A percentile compares a stretch with the other conserved stretches of the same genome.
Evolutionary conservation across 2,329 filamentous ascomycete genomes (phyloP).

Genomic region (Aureobasidium sp.): DNA sequence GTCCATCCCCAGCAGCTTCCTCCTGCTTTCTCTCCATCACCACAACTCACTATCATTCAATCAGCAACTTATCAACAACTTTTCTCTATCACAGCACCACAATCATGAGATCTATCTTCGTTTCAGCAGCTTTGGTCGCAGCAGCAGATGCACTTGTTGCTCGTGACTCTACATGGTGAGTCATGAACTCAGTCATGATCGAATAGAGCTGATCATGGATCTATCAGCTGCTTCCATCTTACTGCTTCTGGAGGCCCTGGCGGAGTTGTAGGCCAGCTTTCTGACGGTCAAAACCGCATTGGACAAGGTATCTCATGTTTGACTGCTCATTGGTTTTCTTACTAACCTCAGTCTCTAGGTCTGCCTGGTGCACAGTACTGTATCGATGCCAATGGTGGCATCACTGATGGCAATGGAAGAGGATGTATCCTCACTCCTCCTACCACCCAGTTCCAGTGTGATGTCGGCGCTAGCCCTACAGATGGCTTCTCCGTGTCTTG

Average conservation of each 20-base stretch:
- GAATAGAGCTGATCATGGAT: neutral
- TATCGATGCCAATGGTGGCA: constrained; percentile 45
- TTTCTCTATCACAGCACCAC: neutral
- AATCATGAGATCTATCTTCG: constrained; percentile 32
- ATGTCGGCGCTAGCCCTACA: constrained; percentile 44
- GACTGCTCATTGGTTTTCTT: neutral
- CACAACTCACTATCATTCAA: neutral
- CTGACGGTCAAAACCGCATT: constrained; percentile 56
- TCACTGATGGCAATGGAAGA: constrained; percentile 50
- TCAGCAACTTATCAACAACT: neutral
- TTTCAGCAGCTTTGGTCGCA: constrained; percentile 24
- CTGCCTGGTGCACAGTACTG: constrained; percentile 46
- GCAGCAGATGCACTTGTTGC: constrained; percentile 32
- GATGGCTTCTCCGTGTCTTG: constrained; percentile 51
- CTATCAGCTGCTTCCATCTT: constrained; percentile 44
- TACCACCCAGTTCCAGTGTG: constrained; percentile 56
- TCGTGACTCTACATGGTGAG: constrained; percentile 30
- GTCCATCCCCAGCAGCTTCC: neutral
- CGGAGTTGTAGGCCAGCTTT: constrained; percentile 53
- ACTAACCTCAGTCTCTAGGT: constrained; percentile 17
- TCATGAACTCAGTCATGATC: neutral
- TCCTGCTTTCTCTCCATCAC: constrained; percentile 12
- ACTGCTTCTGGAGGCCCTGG: constrained; percentile 42
- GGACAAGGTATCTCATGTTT: constrained; percentile 21
- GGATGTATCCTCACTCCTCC: constrained; percentile 58